These are phyloP conservation scores for Aspergillus sergii DNA, from an alignment of 2,329 filamentous ascomycete species.

Conservation along the genomic window DNA sequence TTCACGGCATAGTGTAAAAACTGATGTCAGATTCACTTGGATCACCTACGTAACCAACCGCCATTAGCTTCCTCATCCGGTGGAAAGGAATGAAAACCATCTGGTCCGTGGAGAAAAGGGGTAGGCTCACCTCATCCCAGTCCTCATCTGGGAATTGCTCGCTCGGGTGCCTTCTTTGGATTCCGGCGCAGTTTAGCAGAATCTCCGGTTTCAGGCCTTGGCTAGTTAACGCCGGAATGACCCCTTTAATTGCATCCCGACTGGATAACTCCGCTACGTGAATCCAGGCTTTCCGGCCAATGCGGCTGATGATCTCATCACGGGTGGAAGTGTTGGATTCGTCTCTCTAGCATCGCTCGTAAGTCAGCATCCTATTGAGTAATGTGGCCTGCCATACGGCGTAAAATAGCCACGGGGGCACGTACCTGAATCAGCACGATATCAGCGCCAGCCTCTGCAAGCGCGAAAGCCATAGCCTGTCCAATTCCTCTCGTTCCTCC, in stretches of 20 bases:
- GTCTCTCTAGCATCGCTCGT: conserved; percentile 51
- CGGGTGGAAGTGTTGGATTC: conserved; percentile 49
- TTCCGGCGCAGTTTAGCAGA: conserved; percentile 83
- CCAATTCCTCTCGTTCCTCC: conserved; percentile 53
- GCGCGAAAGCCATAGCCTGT: conserved; percentile 48
- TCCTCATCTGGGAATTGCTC: conserved; percentile 75
- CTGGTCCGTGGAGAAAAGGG: conserved; percentile 2
- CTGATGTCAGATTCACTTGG: conserved; percentile 81
- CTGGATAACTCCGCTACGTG: conserved; percentile 48
- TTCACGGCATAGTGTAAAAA: conserved; percentile 58
- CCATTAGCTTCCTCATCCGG: background rate
- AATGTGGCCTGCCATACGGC: background rate
- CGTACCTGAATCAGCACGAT: conserved; percentile 46
- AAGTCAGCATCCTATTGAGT: background rate
- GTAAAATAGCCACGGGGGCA: background rate
- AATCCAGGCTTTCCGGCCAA: conserved; percentile 46
- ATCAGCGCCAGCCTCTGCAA: conserved; percentile 52
- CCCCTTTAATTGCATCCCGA: conserved; percentile 42
- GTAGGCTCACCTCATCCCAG: conserved; percentile 64
- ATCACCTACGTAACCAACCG: conserved; percentile 58
- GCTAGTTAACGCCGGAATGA: conserved; percentile 42
- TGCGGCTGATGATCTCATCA: conserved; percentile 43
- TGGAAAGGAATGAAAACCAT: background rate
- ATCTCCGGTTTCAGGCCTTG: conserved; percentile 67
- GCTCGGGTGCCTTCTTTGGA: conserved; percentile 76